Percentiles rank a stretch among this genome's conserved stretches.
Conservation (phyloP, 1,284 basidiomycete species). For the Tetrapyrgos nigripes region DNA sequence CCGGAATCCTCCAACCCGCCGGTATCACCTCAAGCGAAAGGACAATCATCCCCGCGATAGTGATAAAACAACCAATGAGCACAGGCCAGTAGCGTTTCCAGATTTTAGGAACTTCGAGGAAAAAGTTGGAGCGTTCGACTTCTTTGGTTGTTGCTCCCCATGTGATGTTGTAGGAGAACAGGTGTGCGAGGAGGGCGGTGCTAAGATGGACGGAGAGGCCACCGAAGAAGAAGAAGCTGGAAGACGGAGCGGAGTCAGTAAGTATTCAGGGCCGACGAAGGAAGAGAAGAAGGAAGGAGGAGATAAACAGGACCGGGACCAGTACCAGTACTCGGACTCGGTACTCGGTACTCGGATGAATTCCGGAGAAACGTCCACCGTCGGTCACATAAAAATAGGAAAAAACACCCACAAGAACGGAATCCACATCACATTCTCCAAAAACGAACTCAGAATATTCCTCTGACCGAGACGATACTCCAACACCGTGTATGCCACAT, state of each 20-base stretch:
- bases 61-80: conserved; percentile 57
- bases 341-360: no score
- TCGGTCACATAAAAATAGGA: background rate
- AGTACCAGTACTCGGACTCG: no score
- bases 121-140: conserved; percentile 85
- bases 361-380: no score
- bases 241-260: conserved; percentile 7
- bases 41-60: conserved; percentile 59
- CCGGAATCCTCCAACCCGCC: conserved; percentile 65
- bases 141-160: no score
- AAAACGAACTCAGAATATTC: conserved; percentile 54
- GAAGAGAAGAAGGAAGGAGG: background rate
- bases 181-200: conserved; percentile 79
- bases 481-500: conserved; percentile 72
- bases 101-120: conserved; percentile 86
- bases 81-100: conserved; percentile 75
- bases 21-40: conserved; percentile 61
- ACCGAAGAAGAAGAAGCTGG: conserved; percentile 86
- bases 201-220: conserved; percentile 79
- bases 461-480: conserved; percentile 79
- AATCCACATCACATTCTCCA: conserved; percentile 78
- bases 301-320: background rate
- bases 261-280: conserved; percentile 16
- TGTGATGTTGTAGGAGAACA: no score
- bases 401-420: conserved; percentile 75